Evolutionary conservation across 2,329 filamentous ascomycete species (phyloP), one percentile per base, ranked within the genome.

Genomic region (Drechslerella coelobrocha): DNA sequence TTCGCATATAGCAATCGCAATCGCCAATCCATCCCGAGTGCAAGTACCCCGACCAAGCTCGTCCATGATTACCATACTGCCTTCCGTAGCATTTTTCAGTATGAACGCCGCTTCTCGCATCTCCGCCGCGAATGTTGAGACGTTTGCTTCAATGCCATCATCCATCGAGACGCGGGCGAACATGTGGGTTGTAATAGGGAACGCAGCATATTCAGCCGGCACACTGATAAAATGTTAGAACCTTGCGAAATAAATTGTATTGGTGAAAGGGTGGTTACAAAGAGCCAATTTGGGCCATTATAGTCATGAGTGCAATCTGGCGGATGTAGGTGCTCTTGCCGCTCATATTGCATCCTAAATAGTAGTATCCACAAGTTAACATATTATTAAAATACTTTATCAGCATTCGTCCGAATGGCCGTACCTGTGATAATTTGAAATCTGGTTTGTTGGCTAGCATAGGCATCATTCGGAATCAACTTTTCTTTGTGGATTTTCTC

Each of bases 101-200:
- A 99, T 97, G 77, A 95, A 96, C 0, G 92, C 91, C 81, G 93
- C 95, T 76, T 97, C 94, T 43, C 91, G 85, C 94, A 99, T 97
- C 78, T 99, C 94, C 0, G 91, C 84, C 0, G 92, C 91, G 77
- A 97, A 99, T 0, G 91, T 96, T 0, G 93, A 97, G 23, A 96
- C 85, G 73, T 96, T 97, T 14, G 89, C 88, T 79, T 96, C 91
- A 21, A 96, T 89, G 72, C 85, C 91, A 78, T 97, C 92, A 61
- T 96, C 89, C 41, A 90, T 89, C 0, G 92, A 93, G 7, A 96
- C 84, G 1, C 94, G 85, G 0, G 94, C 91, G 78, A 99, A 97
- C 0, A 99, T 83, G 71, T 91, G 91, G 72, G 90, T 86, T 0
- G 90, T 83, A 17, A 97, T 86, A 0, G 92, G 86, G 73, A 97